Conservation (phyloP, 2,329 filamentous ascomycete genomes). For the Cladorrhinum sp. region DNA sequence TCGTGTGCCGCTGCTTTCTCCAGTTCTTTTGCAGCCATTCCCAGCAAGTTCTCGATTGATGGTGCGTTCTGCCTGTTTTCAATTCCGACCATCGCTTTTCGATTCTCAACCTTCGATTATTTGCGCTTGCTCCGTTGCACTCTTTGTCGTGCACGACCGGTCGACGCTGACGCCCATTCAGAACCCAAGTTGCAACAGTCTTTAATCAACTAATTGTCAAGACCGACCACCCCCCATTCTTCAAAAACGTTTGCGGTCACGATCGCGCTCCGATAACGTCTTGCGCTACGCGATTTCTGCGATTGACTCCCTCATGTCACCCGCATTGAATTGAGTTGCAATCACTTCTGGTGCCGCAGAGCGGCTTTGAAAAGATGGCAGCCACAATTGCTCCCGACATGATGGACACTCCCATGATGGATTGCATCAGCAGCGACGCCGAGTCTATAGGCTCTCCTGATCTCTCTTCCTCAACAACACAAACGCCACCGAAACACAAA, state of each 20-base stretch:
- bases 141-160: constrained; percentile 5
- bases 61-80: constrained; percentile 16
- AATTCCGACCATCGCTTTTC: background rate
- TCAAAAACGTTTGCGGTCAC: constrained; percentile 2
- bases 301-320: constrained; percentile 38
- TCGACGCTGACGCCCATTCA: constrained; percentile 20
- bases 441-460: constrained; percentile 27
- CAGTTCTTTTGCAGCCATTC: constrained; percentile 18
- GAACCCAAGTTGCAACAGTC: constrained; percentile 23
- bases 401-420: constrained; percentile 22
- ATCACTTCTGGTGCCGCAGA: constrained; percentile 46
- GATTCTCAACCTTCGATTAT: background rate
- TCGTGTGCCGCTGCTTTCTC: constrained; percentile 20
- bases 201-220: constrained; percentile 29
- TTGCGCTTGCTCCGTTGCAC: background rate
- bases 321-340: constrained; percentile 36
- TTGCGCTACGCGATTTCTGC: constrained; percentile 11
- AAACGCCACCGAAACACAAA: constrained; percentile 36
- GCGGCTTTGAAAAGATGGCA: constrained; percentile 43
- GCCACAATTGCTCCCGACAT: constrained; percentile 31
- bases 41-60: constrained; percentile 9
- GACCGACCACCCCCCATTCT: constrained; percentile 14
- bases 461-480: constrained; percentile 29
- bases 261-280: constrained; percentile 9
- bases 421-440: constrained; percentile 18